Evolutionary conservation across 768 basidiomycete species (phyloP).

Genomic region (Termitomyces bulborhizus): DNA sequence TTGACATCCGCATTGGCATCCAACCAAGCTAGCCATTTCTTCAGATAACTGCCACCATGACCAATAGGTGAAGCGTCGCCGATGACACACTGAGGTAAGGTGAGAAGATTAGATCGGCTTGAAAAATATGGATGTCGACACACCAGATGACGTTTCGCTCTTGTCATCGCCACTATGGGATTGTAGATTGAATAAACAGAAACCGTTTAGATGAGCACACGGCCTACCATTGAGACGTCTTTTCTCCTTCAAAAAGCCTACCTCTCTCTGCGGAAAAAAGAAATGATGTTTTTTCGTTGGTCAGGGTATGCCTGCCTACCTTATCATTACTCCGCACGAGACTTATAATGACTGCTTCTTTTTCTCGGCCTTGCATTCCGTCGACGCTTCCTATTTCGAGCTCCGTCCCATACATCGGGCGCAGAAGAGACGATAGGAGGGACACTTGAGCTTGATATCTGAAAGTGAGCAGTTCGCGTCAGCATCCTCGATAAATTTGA

Average conservation of each 20-base stretch:
- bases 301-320: slow-evolving; percentile 26
- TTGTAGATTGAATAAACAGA: slow-evolving; percentile 2
- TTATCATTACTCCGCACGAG: slow-evolving; percentile 90
- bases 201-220: not conserved
- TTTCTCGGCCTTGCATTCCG: slow-evolving; percentile 96
- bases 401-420: slow-evolving; percentile 55
- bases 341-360: slow-evolving; percentile 88
- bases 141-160: slow-evolving; percentile 84
- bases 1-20: slow-evolving; percentile 88
- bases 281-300: not conserved
- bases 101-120: not conserved
- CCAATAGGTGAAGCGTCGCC: slow-evolving; percentile 91
- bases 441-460: slow-evolving; percentile 96
- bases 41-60: slow-evolving; percentile 79
- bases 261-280: slow-evolving; percentile 54
- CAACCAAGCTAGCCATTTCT: slow-evolving; percentile 87
- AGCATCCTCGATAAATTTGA: not conserved
- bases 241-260: slow-evolving; percentile 93
- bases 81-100: slow-evolving; percentile 63
- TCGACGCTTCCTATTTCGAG: slow-evolving; percentile 95
- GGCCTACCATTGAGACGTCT: slow-evolving; percentile 77
- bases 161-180: slow-evolving; percentile 80
- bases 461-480: not conserved
- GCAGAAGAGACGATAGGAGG: slow-evolving; percentile 70
- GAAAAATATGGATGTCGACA: slow-evolving; percentile 19